Base-by-base conservation (phyloP, 148 eudicot species). In the Heliosperma pusillum region DNA sequence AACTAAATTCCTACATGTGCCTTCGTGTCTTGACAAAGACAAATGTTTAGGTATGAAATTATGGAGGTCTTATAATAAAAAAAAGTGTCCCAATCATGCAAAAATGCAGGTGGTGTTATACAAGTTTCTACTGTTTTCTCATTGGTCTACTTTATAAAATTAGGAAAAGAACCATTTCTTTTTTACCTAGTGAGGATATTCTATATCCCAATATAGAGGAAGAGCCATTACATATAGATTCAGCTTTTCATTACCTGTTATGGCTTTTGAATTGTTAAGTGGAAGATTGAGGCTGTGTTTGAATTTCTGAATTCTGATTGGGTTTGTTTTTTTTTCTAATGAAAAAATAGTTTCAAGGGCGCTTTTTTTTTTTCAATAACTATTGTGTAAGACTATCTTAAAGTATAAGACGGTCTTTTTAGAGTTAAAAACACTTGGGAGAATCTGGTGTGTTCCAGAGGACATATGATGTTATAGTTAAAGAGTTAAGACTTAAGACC, bases 41-140 rank as follows among this genome's bases (percentile, higher is more conserved):
- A 80, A 75, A 80, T 64, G 82, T 75, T 80, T 80, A 80, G 82
- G 82, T 80, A 70, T 24, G 74, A 74, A 62, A 74, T 69, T 61
- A 55, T 61, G 77, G 24, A 79, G 30, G 30, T 66, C 59, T 65
- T 24, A 52, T 25, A 44, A 47, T 68, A 52, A 10, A 69, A 47
- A 1, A 69, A 71, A 30, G 71, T 75, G 82, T 79, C 74, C 36
- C 22, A 69, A 74, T 74, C 78, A 74, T 74, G 58, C 64, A 15
- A 57, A 57, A 29, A 68, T 59, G 63, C 33, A 71, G 80, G 55
- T 71, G 60, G 30, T 40, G 11, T 22, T 21, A 66, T 66, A 40
- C 29, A 66, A 69, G 53, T 29, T 53, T 74, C 69, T 68, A 27
- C 62, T 42, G 3, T 65, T 44, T 59, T 56, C 17, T 67, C 27